Base-by-base conservation (phyloP, 2,329 filamentous ascomycete species). In the Parastagonospora avenae region DNA sequence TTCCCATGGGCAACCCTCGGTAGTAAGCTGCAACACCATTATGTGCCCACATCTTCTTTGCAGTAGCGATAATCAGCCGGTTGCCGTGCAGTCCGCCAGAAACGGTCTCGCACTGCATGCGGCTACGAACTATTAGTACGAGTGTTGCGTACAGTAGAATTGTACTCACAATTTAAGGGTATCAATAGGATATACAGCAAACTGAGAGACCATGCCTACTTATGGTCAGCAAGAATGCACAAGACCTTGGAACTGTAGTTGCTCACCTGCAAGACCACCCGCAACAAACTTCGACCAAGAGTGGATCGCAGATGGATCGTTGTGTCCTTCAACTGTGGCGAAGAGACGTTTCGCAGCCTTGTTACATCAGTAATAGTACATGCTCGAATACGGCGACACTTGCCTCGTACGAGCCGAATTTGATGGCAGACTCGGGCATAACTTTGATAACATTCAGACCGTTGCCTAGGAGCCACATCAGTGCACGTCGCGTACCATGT, bases 341-440 rank as follows among this genome's bases (percentile, higher is more conserved):
- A 97, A 85, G 4, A 88, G 85, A 56, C 91, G 87, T 79, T 97
- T 99, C 8, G 92, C 89, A 44, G 91, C 92, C 84, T 86, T 45
- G 36, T 52, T 37, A 15, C 12, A 46, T 67, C 54, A 65, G 59
- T 19, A 19, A 31, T 27, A 32, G 40, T 8, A 33, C 29, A 24
- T 24, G 10, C 37, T 33, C 48, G 33, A 16, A 38, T 31, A 36
- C 49, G 15, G 33, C 4, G 15, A 43, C 47, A 55, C 75, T 64
- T 72, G 84, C 84, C 78, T 99, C 94, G 70, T 97, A 99, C 15
- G 92, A 93, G 53, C 94, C 94, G 72, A 99, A 99, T 75, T 97
- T 96, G 71, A 99, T 96, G 24, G 94, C 93, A 27, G 93, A 97
- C 77, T 99, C 94, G 0, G 94, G 94, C 91, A 97, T 96, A 54